Evolutionary conservation across 305 asterid genomes (phyloP).

Genomic region (Fraxinus dipetala): DNA sequence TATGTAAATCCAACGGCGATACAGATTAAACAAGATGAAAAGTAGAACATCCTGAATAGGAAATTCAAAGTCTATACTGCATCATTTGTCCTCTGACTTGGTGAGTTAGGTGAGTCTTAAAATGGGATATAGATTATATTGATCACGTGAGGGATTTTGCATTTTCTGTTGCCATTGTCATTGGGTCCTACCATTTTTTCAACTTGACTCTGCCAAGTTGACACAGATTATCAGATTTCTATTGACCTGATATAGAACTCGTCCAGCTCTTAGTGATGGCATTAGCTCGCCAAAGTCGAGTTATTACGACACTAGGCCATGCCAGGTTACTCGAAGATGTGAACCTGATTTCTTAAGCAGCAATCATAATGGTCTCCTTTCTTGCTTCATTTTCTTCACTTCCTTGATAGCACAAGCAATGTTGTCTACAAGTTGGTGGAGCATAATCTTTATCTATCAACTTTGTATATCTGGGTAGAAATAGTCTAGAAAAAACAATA

Average conservation of each 20-base stretch:
- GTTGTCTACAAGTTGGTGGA: neutral
- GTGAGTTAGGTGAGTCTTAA: neutral
- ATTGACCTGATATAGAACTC: neutral
- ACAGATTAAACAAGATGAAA: neutral
- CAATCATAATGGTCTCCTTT: neutral
- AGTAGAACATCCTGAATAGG: constrained; percentile 1
- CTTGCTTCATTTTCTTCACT: neutral
- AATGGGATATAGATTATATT: neutral
- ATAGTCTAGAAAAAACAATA: neutral
- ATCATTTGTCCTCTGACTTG: constrained; percentile 6
- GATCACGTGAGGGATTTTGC: constrained; percentile 1
- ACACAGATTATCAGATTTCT: neutral
- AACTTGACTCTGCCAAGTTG: neutral
- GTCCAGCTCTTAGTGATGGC: neutral
- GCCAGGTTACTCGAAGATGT: neutral
- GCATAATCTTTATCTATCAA: neutral
- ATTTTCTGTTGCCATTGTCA: neutral
- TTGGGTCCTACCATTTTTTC: neutral
- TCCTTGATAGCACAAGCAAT: neutral
- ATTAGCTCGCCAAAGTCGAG: neutral
- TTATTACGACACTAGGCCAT: neutral
- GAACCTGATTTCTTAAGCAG: neutral
- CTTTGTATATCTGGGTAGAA: neutral
- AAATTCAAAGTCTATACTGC: constrained; percentile 5
- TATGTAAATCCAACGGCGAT: neutral